Base-by-base conservation (phyloP, 257 asterid species). In the Handroanthus guayacan region DNA sequence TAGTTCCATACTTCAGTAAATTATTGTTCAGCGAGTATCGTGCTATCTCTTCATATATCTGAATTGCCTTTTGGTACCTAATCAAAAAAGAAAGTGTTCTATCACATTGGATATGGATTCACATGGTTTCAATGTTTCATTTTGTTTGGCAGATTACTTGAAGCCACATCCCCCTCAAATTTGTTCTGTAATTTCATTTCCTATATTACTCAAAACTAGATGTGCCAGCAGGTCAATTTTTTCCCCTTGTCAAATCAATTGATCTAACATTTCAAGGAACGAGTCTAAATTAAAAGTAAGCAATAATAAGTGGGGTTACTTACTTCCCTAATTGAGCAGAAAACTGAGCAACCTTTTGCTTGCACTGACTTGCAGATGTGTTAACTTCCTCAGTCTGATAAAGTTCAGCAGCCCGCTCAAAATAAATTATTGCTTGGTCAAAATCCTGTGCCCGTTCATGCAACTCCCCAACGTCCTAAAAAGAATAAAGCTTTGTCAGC, bases 331-430 rank as follows among this genome's bases (percentile, higher is more conserved):
- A 39, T 62, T 81, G 83, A 70, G 89, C 84, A 50, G 86, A 77
- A 74, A 72, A 83, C 16, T 83, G 84, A 8, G 87, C 89, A 75
- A 83, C 84, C 81, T 86, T 86, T 54, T 72, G 89, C 81, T 12
- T 72, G 78, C 89, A 86, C 78, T 76, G 84, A 74, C 79, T 86
- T 61, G 84, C 81, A 51, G 84, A 75, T 39, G 80, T 72, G 52
- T 60, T 31, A 58, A 45, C 87, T 58, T 86, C 89, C 70, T 83
- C 89, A 2, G 78, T 76, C 37, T 68, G 82, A 52, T 43, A 86
- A 75, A 86, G 86, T 69, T 83, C 84, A 18, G 86, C 84, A 25
- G 87, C 83, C n/a, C 82, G 79, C 78, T 86, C 87, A 74, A 75
- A 83, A 75, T 83, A 86, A n/a, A 52, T 63, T 39, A 79, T 60